A percentile compares a stretch with the other conserved stretches of the same genome.
Conservation (phyloP, 352 stramenopile species). For the Phytopythium ostracodes region DNA sequence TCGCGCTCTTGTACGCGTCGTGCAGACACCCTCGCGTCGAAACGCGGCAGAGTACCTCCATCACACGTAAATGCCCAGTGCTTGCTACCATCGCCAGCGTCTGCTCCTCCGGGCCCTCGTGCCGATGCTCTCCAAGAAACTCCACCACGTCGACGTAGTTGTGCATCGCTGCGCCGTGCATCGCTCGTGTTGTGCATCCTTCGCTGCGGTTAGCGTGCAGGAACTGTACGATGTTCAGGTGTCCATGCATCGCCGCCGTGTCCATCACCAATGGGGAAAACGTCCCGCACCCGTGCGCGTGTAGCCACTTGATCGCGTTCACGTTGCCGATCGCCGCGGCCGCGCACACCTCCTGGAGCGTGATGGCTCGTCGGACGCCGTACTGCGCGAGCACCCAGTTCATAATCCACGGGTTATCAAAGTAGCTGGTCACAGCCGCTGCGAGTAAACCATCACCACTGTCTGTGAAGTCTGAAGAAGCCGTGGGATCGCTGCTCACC, state of each 20-base stretch:
- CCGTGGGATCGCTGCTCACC: not conserved
- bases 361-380: slow-evolving; percentile 2
- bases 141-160: slow-evolving; percentile 19
- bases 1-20: slow-evolving; percentile 10
- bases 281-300: slow-evolving; percentile 9
- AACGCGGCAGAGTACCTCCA: slow-evolving; percentile 14
- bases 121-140: slow-evolving; percentile 17
- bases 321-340: slow-evolving; percentile 22
- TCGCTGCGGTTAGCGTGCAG: slow-evolving; percentile 20
- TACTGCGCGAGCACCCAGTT: slow-evolving; percentile 13
- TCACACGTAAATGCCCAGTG: slow-evolving; percentile 15
- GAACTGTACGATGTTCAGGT: slow-evolving; percentile 19
- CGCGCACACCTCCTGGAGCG: slow-evolving; percentile 18
- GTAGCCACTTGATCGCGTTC: slow-evolving; percentile 20
- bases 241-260: slow-evolving; percentile 20
- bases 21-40: slow-evolving; percentile 13
- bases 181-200: slow-evolving; percentile 19
- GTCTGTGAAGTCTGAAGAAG: not conserved
- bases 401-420: slow-evolving; percentile 22
- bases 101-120: slow-evolving; percentile 9
- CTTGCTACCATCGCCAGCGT: slow-evolving; percentile 16
- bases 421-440: slow-evolving; percentile 23
- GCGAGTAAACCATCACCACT: slow-evolving; percentile 7
- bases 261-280: slow-evolving; percentile 26
- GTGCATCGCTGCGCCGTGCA: slow-evolving; percentile 23